Conservation (phyloP, 2,329 filamentous ascomycete genomes). For the Ascochyta viciae-villosae region DNA sequence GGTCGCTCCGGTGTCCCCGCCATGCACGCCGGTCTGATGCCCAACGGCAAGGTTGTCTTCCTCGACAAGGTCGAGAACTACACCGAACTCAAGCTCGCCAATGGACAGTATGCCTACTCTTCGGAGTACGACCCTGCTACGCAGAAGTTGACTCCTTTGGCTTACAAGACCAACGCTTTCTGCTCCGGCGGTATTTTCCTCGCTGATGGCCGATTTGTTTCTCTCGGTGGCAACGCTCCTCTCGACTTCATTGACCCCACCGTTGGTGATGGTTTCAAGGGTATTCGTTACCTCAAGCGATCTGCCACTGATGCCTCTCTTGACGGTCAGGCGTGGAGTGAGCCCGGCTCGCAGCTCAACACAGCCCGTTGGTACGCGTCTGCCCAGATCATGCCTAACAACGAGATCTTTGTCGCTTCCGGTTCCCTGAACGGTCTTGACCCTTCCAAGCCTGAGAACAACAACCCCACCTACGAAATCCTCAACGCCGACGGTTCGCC, state of each 20-base stretch:
- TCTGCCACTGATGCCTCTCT: constrained; percentile 53
- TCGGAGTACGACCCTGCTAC: constrained; percentile 64
- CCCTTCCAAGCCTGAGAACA: constrained; percentile 61
- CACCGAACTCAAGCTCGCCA: constrained; percentile 61
- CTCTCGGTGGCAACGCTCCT: constrained; percentile 65
- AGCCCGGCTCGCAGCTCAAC: constrained; percentile 62
- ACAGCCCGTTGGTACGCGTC: constrained; percentile 67
- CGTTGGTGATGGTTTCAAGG: constrained; percentile 65
- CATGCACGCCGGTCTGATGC: constrained; percentile 68
- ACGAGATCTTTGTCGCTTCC: constrained; percentile 65
- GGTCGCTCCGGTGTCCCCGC: constrained; percentile 67
- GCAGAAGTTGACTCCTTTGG: constrained; percentile 55
- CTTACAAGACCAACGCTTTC: constrained; percentile 67
- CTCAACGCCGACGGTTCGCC: constrained; percentile 58
- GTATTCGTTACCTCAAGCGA: constrained; percentile 62
- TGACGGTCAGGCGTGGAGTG: constrained; percentile 61
- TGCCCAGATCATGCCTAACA: constrained; percentile 65
- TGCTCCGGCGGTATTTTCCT: constrained; percentile 67
- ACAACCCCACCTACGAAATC: constrained; percentile 70
- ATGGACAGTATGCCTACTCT: constrained; percentile 66
- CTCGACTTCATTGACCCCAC: constrained; percentile 63
- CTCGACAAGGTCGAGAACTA: constrained; percentile 70
- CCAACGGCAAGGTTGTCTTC: constrained; percentile 66
- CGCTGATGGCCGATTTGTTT: constrained; percentile 62
- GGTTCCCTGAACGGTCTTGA: constrained; percentile 66